A percentile compares a stretch with the other conserved stretches of the same genome.
These are phyloP conservation scores for Suillus subaureus DNA, from an alignment of 768 basidiomycete species.

Conservation along the genomic window DNA sequence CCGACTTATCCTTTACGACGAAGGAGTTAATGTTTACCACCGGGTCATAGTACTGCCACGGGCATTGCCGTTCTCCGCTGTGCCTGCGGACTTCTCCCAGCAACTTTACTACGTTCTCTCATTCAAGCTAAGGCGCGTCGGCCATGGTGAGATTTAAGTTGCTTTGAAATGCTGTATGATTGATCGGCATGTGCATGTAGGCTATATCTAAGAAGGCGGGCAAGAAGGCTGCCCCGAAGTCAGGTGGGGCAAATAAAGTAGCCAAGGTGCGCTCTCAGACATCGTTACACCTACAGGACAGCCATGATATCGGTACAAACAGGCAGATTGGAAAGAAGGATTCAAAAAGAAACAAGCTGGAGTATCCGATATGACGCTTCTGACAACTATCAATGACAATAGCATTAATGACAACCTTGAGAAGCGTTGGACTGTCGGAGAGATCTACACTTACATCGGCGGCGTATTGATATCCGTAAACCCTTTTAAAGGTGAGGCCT, in stretches of 20 bases:
- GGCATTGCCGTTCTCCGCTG: neutral
- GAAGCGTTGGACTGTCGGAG: slow-evolving; percentile 91
- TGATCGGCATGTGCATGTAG: slow-evolving; percentile 39
- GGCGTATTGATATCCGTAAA: slow-evolving; percentile 98
- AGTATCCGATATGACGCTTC: slow-evolving; percentile 97
- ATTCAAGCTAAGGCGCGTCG: neutral
- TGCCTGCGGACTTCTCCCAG: slow-evolving; percentile 7
- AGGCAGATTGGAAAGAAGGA: slow-evolving; percentile 99
- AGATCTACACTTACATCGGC: slow-evolving; percentile 99
- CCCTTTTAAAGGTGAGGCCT: slow-evolving; percentile 80
- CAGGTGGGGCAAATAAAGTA: slow-evolving; percentile 62
- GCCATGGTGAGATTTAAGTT: slow-evolving; percentile 7
- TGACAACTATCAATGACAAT: slow-evolving; percentile 97
- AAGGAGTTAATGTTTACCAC: neutral
- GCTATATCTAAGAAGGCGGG: slow-evolving; percentile 90
- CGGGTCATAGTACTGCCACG: neutral
- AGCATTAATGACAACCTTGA: slow-evolving; percentile 97
- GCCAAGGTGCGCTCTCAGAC: slow-evolving; percentile 62
- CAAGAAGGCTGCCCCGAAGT: slow-evolving; percentile 73
- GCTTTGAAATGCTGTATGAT: neutral
- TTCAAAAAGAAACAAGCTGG: slow-evolving; percentile 99
- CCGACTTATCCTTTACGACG: neutral
- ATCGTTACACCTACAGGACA: slow-evolving; percentile 3
- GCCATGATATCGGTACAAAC: slow-evolving; percentile 15
- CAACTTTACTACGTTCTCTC: slow-evolving; percentile 2